Evolutionary conservation across 2,329 filamentous ascomycete species (phyloP), one percentile per base, ranked within the genome.

Genomic region (Trichoderma simmonsii): DNA sequence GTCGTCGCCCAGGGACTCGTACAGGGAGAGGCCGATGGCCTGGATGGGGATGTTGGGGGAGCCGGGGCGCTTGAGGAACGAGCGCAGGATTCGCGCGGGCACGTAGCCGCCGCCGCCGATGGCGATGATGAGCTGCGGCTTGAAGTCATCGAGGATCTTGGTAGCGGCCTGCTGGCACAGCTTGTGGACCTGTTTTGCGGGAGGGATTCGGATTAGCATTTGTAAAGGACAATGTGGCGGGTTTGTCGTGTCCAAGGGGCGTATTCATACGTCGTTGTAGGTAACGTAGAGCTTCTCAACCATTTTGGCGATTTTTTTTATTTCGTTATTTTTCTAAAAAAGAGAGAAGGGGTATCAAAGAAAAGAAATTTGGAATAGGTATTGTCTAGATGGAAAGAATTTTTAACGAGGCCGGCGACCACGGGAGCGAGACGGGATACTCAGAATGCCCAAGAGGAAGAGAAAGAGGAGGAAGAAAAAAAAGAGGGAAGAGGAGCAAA

Each of bases 41-140:
- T 99, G 96, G 83, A 99, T 99, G 76, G 96, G 95, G 79, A 99
- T 99, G 86, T 99, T 99, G 83, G 94, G 91, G 74, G 87, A 89
- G 77, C 92, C 93, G 73, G 93, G 88, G 81, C 90, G 89, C 88
- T 97, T 98, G 82, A 99, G 92, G 87, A 99, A 99, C 24, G 96
- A 98, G 75, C 96, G 93, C 75, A 99, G 89, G 82, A 99, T 99
- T 78, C 96, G 93, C 60, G 96, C 96, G 73, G 96, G 96, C 54
- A 99, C 94, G 83, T 98, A 99, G 79, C 96, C 96, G 78, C 96
- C 96, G 75, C 96, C 96, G 78, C 96, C 96, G 82, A 98, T 98
- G 81, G 96, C 96, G 82, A 99, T 97, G 88, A 99, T 97, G 77
- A 99, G 92, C 82, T 97, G 93, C 51, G 96, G 96, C 81, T 94